Conservation (phyloP, 805 yeast genomes). For the Candida insectorum region DNA sequence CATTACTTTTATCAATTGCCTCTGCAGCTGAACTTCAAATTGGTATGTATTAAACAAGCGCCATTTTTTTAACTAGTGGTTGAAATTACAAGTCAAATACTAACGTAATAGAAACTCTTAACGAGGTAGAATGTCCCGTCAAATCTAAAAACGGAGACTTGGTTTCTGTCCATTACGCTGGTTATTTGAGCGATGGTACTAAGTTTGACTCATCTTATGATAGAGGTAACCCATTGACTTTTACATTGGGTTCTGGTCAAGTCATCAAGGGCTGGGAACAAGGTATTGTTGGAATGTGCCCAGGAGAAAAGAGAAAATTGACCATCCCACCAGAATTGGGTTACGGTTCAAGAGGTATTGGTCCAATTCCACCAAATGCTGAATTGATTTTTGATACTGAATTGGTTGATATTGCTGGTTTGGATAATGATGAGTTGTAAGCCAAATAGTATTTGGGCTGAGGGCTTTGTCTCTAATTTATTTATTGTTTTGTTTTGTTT, state of each 20-base stretch:
- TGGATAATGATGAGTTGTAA: conserved; percentile 14
- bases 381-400: conserved; percentile 66
- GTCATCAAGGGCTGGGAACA: conserved; percentile 92
- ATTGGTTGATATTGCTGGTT: conserved; percentile 47
- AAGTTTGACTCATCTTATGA: conserved; percentile 71
- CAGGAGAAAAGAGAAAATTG: conserved; percentile 80
- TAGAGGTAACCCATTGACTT: conserved; percentile 66
- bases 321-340: conserved; percentile 76
- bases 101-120: conserved; percentile 6
- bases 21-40: conserved; percentile 20
- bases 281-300: conserved; percentile 73
- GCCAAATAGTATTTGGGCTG: too few species aligned
- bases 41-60: conserved; percentile 17
- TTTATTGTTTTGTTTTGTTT: too few species aligned
- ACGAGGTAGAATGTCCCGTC: conserved; percentile 43
- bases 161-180: conserved; percentile 77
- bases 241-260: conserved; percentile 71
- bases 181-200: conserved; percentile 61
- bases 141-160: conserved; percentile 63
- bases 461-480: too few species aligned
- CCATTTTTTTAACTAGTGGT: not conserved
- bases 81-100: too few species aligned
- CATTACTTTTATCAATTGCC: conserved; percentile 4
- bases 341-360: conserved; percentile 75
- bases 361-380: conserved; percentile 75